Evolutionary conservation across 768 basidiomycete genomes (phyloP).

Genomic region (Chalciporus chontae): DNA sequence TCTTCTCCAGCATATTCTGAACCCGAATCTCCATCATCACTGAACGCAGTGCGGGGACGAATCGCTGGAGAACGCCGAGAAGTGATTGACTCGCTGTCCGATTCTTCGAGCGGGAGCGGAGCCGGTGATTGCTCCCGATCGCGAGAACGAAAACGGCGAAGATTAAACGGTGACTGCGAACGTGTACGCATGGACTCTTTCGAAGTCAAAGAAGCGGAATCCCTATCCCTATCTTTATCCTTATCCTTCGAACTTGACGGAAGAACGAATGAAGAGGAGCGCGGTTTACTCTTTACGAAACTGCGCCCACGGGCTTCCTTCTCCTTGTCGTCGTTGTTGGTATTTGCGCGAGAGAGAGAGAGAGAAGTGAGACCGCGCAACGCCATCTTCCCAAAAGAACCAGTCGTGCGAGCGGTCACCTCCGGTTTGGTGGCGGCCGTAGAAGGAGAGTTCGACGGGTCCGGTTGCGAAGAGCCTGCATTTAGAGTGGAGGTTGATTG

Average conservation of each 20-base stretch:
- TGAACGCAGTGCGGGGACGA: constrained; percentile 60
- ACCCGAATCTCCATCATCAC: constrained; percentile 58
- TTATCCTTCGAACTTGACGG: constrained; percentile 32
- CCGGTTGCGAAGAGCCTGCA: constrained; percentile 6
- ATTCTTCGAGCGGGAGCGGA: constrained; percentile 53
- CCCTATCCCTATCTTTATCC: constrained; percentile 31
- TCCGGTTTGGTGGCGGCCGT: constrained; percentile 36
- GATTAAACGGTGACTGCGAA: constrained; percentile 76
- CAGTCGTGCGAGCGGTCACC: constrained; percentile 32
- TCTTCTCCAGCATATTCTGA: constrained; percentile 53
- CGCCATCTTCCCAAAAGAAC: constrained; percentile 60
- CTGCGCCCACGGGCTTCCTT: constrained; percentile 53
- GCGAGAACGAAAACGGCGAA: constrained; percentile 61
- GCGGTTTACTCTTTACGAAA: constrained; percentile 39
- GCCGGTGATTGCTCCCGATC: constrained; percentile 55
- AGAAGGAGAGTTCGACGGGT: constrained; percentile 22
- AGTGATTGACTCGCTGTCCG: constrained; percentile 44
- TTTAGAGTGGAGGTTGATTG: constrained; percentile 6
- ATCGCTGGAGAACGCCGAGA: constrained; percentile 37
- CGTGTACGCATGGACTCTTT: constrained; percentile 59
- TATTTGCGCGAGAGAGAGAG: constrained; percentile 53
- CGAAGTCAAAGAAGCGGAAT: constrained; percentile 39
- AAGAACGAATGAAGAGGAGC: constrained; percentile 49
- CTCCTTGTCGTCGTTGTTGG: constrained; percentile 39
- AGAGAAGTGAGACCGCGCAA: constrained; percentile 66